phyloP scores from a whole-genome alignment of 345 rosid species.

The Eucalyptus marginata region DNA sequence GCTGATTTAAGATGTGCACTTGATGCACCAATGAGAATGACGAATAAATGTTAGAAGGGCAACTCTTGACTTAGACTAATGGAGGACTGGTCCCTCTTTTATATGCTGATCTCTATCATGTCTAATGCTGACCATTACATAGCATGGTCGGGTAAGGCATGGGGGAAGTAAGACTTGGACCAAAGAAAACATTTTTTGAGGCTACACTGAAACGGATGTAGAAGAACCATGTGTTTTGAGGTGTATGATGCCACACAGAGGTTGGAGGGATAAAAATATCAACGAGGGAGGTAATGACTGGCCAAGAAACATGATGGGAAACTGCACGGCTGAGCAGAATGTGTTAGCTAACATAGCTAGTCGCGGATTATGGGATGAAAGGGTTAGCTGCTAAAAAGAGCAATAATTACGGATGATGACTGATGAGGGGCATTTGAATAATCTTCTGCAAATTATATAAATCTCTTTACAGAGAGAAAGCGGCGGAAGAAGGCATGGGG shows the following conservation, averaged over 20 bases:
- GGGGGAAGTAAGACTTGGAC: neutral
- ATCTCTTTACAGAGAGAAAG: neutral
- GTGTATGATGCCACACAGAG: neutral
- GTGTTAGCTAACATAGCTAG: neutral
- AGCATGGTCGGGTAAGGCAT: neutral
- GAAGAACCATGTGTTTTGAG: neutral
- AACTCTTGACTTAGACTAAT: neutral
- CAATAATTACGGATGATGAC: neutral
- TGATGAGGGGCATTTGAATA: neutral
- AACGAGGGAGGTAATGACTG: neutral
- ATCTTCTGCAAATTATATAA: neutral
- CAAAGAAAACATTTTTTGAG: neutral
- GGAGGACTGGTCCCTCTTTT: neutral
- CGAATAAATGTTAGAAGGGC: neutral
- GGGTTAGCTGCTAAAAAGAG: neutral
- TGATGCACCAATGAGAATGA: neutral
- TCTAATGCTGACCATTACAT: neutral
- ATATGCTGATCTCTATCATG: neutral
- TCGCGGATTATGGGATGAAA: neutral
- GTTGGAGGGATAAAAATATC: neutral
- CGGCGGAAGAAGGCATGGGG: neutral
- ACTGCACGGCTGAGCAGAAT: neutral
- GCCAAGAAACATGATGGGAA: neutral
- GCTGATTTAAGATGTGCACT: neutral
- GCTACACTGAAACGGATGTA: neutral